phyloP scores from a whole-genome alignment of 768 basidiomycete genomes.

The Boletus rubroflammeus region DNA sequence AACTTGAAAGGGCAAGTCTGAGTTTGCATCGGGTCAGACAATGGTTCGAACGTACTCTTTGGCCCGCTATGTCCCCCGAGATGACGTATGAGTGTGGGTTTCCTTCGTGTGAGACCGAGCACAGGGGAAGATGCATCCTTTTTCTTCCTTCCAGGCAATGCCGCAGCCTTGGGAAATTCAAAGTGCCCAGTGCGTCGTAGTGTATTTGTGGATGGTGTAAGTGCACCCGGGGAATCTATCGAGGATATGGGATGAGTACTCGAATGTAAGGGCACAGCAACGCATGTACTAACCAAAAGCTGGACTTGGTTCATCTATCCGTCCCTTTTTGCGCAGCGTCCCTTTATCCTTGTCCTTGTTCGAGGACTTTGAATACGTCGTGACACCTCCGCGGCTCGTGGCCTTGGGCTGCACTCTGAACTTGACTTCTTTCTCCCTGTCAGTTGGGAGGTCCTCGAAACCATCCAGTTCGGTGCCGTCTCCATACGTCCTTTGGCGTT shows the following conservation, averaged over 20 bases:
- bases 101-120: slow-evolving; percentile 51
- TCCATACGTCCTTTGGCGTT: slow-evolving; percentile 72
- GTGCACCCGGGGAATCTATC: slow-evolving; percentile 26
- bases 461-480: slow-evolving; percentile 89
- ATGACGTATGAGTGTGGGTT: slow-evolving; percentile 87
- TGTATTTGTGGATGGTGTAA: slow-evolving; percentile 46
- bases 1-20: slow-evolving; percentile 44
- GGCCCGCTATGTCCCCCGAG: slow-evolving; percentile 61
- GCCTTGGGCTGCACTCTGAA: slow-evolving; percentile 74
- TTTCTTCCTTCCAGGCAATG: slow-evolving; percentile 51
- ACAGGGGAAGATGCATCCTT: slow-evolving; percentile 45
- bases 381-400: slow-evolving; percentile 54
- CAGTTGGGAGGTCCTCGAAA: slow-evolving; percentile 84
- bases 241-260: not conserved
- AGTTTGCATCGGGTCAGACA: slow-evolving; percentile 11
- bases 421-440: slow-evolving; percentile 74
- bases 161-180: slow-evolving; percentile 46
- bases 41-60: slow-evolving; percentile 55
- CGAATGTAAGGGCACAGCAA: not conserved
- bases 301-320: slow-evolving; percentile 40
- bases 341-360: slow-evolving; percentile 48
- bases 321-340: slow-evolving; percentile 55
- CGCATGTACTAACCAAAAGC: slow-evolving; percentile 37
- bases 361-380: slow-evolving; percentile 41
- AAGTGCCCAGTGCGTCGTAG: slow-evolving; percentile 57